Conservation (phyloP, 2,329 filamentous ascomycete genomes). For the Hirsutella rhossiliensis region DNA sequence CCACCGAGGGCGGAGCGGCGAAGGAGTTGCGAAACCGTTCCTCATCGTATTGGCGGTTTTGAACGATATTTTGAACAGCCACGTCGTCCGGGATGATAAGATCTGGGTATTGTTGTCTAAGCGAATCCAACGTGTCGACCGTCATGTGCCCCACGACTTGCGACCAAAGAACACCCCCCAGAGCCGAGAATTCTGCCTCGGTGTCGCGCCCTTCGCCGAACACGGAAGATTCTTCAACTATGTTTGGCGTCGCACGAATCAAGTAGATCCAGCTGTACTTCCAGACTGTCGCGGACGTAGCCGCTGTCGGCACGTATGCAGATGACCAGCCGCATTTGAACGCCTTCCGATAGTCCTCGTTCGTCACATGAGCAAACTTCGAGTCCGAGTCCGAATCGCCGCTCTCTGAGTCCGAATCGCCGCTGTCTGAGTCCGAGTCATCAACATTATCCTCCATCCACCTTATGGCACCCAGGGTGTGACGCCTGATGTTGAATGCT, state of each 20-base stretch:
- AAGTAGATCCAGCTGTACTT: not conserved
- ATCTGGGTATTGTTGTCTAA: not conserved
- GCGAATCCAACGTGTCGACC: not conserved
- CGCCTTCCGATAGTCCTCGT: not conserved
- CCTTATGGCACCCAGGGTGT: not conserved
- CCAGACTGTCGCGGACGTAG: not conserved
- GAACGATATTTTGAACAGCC: not conserved
- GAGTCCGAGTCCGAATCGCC: not conserved
- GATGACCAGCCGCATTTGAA: not conserved
- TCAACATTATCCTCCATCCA: not conserved
- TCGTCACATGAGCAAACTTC: not conserved
- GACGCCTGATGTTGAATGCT: not conserved
- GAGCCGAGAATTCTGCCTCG: not conserved
- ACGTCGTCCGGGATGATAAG: not conserved
- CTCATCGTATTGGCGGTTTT: not conserved
- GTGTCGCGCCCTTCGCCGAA: not conserved
- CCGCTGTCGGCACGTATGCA: not conserved
- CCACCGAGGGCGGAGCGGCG: not conserved
- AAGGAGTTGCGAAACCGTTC: not conserved
- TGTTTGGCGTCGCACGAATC: constrained; percentile 1
- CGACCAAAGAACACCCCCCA: not conserved
- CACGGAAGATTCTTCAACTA: not conserved
- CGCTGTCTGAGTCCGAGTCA: not conserved
- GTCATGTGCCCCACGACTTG: not conserved
- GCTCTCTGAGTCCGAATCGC: not conserved